These are phyloP conservation scores for Ophiocordyceps australis DNA, from an alignment of 2,329 filamentous ascomycete species.

Conservation along the genomic window DNA sequence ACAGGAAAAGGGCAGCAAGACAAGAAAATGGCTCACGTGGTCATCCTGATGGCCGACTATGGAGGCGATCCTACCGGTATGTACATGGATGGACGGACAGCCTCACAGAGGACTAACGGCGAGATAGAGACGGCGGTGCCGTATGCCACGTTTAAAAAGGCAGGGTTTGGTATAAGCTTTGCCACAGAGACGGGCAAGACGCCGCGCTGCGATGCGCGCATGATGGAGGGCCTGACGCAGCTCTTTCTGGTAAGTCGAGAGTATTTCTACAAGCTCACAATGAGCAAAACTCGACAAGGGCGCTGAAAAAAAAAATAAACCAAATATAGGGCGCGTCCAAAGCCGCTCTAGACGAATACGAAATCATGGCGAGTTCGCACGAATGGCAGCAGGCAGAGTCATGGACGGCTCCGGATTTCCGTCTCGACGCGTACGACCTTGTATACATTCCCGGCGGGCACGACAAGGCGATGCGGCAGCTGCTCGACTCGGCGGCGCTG, in stretches of 20 bases:
- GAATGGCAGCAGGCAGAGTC: constrained; percentile 22
- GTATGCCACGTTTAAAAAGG: constrained; percentile 25
- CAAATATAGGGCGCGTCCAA: no score
- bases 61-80: constrained; percentile 35
- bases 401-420: constrained; percentile 25
- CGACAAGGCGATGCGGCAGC: constrained; percentile 29
- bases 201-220: constrained; percentile 27
- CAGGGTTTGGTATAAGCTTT: constrained; percentile 27
- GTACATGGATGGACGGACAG: no score
- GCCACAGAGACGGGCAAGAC: constrained; percentile 28
- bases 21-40: constrained; percentile 11
- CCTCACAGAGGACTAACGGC: no score
- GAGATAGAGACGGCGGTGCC: constrained; percentile 28
- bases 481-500: constrained; percentile 27
- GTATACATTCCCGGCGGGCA: constrained; percentile 33
- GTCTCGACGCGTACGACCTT: constrained; percentile 24
- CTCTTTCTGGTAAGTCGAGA: constrained; percentile 22
- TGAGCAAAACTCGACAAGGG: no score
- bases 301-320: no score
- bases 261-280: constrained; percentile 8
- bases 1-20: neutral
- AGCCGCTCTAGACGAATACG: no score
- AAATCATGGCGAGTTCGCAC: constrained; percentile 20
- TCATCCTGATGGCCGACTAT: constrained; percentile 34
- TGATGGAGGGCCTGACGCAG: constrained; percentile 29